A percentile compares a stretch with the other conserved stretches of the same genome.
Evolutionary conservation across 768 basidiomycete genomes (phyloP).

Genomic region (Solioccasus polychromus): DNA sequence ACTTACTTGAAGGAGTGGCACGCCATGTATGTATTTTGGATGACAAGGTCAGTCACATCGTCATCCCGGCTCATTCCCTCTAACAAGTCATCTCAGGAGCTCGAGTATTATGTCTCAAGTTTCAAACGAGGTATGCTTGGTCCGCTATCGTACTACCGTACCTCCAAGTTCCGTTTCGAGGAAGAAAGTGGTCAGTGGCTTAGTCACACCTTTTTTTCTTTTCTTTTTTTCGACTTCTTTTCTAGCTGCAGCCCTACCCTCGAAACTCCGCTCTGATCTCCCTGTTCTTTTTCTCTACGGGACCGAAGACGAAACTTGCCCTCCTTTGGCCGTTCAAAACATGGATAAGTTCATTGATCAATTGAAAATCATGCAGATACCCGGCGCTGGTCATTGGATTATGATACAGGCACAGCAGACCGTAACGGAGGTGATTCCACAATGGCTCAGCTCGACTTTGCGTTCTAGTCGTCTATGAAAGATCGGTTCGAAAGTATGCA

Average conservation of each 20-base stretch:
- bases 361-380: conserved; percentile 50
- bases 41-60: conserved; percentile 12
- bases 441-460: conserved; percentile 39
- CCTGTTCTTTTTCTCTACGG: conserved; percentile 65
- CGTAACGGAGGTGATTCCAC: conserved; percentile 46
- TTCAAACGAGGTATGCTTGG: conserved; percentile 56
- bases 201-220: not conserved
- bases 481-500: too few species aligned
- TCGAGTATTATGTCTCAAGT: conserved; percentile 47
- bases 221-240: not conserved
- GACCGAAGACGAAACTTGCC: conserved; percentile 50
- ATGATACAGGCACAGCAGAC: conserved; percentile 59
- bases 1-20: conserved; percentile 2
- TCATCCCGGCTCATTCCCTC: not conserved
- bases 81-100: conserved; percentile 44
- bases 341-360: conserved; percentile 48
- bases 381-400: conserved; percentile 66
- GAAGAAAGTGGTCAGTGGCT: conserved; percentile 50
- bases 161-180: conserved; percentile 54
- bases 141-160: conserved; percentile 78
- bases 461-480: too few species aligned
- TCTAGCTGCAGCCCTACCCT: conserved; percentile 43
- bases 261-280: conserved; percentile 43
- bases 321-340: conserved; percentile 38
- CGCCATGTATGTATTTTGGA: conserved; percentile 16